These are phyloP conservation scores for Penicillium psychrosexuale DNA, from an alignment of 2,329 filamentous ascomycete species.

Conservation along the genomic window DNA sequence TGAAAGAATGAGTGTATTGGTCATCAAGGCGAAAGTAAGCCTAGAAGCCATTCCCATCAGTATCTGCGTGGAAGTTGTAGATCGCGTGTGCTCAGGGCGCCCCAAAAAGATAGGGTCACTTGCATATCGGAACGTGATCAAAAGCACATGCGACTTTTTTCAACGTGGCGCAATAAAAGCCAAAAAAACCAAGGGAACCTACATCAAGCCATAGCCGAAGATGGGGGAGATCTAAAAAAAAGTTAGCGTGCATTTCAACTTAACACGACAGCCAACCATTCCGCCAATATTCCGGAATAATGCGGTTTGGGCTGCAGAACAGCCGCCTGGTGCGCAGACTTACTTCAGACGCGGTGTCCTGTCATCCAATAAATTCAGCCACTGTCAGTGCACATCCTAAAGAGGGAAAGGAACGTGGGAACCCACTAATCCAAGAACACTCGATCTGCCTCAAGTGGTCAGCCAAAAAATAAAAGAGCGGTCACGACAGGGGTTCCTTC, in stretches of 20 bases:
- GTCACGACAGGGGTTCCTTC: constrained; percentile 15
- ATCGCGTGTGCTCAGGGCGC: not conserved
- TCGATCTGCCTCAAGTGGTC: constrained; percentile 42
- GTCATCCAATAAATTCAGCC: constrained; percentile 42
- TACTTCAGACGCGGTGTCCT: constrained; percentile 41
- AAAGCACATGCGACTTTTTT: constrained; percentile 28
- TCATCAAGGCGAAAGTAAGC: constrained; percentile 60
- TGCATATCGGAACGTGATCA: constrained; percentile 35
- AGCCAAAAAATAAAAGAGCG: constrained; percentile 4
- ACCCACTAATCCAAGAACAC: constrained; percentile 59
- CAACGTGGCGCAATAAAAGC: constrained; percentile 24
- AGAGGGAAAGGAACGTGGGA: constrained; percentile 1
- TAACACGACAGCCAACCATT: constrained; percentile 40
- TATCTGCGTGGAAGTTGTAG: constrained; percentile 21
- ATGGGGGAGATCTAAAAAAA: constrained; percentile 39
- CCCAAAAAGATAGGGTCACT: constrained; percentile 5
- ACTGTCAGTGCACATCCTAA: constrained; percentile 28
- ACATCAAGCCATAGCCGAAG: constrained; percentile 42
- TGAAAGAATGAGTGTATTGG: constrained; percentile 59
- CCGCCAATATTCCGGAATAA: constrained; percentile 26
- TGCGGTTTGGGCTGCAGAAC: constrained; percentile 30
- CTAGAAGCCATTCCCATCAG: constrained; percentile 24
- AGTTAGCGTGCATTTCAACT: constrained; percentile 38
- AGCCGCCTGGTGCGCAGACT: constrained; percentile 30
- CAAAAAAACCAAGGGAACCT: constrained; percentile 18